These are phyloP conservation scores for Suillus bovinus DNA, from an alignment of 768 basidiomycete genomes.

Conservation along the genomic window DNA sequence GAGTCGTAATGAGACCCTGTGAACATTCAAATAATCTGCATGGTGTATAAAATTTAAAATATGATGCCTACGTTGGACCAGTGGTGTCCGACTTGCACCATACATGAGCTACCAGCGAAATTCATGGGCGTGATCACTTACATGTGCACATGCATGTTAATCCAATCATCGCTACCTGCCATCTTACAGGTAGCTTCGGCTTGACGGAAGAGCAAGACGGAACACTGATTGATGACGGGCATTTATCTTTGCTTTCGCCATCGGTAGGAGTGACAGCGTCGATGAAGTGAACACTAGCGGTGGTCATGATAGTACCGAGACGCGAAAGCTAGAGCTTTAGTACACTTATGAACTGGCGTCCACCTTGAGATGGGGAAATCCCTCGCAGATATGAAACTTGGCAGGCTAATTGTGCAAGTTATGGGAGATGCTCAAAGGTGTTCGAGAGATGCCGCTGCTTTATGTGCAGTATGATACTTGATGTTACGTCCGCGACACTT, in stretches of 20 bases:
- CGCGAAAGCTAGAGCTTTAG: neutral
- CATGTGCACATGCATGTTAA: constrained; percentile 43
- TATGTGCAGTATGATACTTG: neutral
- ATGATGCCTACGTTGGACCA: constrained; percentile 41
- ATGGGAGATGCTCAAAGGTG: neutral
- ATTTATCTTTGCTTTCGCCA: neutral
- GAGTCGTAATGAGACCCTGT: constrained; percentile 40
- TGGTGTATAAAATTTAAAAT: neutral
- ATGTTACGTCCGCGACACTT: neutral
- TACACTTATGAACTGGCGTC: neutral
- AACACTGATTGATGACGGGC: neutral
- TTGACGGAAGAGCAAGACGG: constrained; percentile 17
- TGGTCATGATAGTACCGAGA: neutral
- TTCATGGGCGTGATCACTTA: constrained; percentile 23
- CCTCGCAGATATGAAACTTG: neutral
- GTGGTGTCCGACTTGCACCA: constrained; percentile 39
- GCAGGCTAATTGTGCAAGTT: neutral
- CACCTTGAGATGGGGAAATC: neutral
- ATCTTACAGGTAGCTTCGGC: constrained; percentile 34
- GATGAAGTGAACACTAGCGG: neutral
- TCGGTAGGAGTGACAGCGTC: neutral
- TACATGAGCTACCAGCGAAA: constrained; percentile 1
- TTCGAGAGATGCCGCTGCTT: neutral
- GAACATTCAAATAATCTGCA: neutral
- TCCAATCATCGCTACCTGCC: constrained; percentile 37